These are phyloP conservation scores for Populus euphratica DNA, from an alignment of 345 rosid genomes.

Conservation along the genomic window DNA sequence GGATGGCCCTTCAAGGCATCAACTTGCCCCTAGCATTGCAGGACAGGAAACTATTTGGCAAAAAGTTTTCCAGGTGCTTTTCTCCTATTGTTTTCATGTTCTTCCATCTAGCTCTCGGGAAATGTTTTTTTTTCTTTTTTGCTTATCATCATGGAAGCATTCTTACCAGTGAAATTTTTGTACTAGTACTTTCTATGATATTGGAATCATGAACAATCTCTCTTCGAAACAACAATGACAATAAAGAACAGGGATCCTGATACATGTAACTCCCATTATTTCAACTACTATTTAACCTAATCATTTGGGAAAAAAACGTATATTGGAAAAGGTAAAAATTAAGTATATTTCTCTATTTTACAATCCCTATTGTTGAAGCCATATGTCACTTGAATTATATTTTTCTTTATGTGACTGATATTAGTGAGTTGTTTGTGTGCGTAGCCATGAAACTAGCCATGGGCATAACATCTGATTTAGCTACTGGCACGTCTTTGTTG, in stretches of 20 bases:
- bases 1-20: conserved; percentile 83
- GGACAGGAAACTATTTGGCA: conserved; percentile 75
- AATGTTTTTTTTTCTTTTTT: neutral
- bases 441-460: too few species aligned
- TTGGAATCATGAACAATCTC: neutral
- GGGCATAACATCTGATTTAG: too few species aligned
- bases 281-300: too few species aligned
- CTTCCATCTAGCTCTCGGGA: neutral
- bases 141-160: neutral
- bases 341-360: too few species aligned
- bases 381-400: neutral
- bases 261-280: too few species aligned
- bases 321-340: too few species aligned
- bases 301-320: too few species aligned
- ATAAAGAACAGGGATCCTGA: neutral
- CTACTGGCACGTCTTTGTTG: too few species aligned
- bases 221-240: neutral
- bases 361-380: too few species aligned
- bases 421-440: too few species aligned
- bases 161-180: neutral
- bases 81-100: conserved; percentile 9
- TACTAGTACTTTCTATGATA: neutral
- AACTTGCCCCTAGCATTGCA: conserved; percentile 69
- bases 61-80: conserved; percentile 56
- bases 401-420: too few species aligned